Evolutionary conservation across 108 stramenopile species (phyloP), one percentile per base, ranked within the genome.

Genomic region (Stephanodiscus minutulus): DNA sequence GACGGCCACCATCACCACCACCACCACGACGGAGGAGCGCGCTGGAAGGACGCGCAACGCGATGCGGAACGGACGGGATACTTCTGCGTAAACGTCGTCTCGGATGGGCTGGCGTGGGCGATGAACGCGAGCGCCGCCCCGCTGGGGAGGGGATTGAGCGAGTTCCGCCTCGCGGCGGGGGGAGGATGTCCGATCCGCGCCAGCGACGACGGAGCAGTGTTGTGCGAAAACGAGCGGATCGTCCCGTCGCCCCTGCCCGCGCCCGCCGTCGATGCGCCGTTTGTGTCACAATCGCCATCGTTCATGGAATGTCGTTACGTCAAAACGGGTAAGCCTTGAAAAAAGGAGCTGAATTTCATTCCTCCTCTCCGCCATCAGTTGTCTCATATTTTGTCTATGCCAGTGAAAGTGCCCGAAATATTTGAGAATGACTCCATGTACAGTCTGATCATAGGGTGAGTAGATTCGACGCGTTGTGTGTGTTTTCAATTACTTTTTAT

Each of bases 81-180:
- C 31, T 73, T 73, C 49, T 66, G 64, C 44, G 64, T 73, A 12
- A 73, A 73, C n/a, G 20, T 73, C 13, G 72, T 73, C 13, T 73
- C 72, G 53, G 9, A 48, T 15, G 58, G 60, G 35, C 41, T 66
- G 72, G 72, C 72, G 2, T 67, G 64, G 66, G 72, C 64, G 25
- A 73, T 73, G 72, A 73, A 66, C 55, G 64, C 64, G 17, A 67
- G 66, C 33, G 64, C 72, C 36, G 72, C 72, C 59, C 66, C 72
- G 21, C 49, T 73, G 25, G 72, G 72, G 15, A 73, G 48, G 39
- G 72, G 54, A 24, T 48, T 67, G 39, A 73, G 72, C 31, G 72
- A 73, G 54, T 73, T 73, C 33, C 66, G 57, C 48, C 54, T 73
- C 52, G 50, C 50, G 70, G 36, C 5, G 21, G 33, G 64, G 2